These are phyloP conservation scores for Termitomyces sp. DNA, from an alignment of 768 basidiomycete species.

Conservation along the genomic window DNA sequence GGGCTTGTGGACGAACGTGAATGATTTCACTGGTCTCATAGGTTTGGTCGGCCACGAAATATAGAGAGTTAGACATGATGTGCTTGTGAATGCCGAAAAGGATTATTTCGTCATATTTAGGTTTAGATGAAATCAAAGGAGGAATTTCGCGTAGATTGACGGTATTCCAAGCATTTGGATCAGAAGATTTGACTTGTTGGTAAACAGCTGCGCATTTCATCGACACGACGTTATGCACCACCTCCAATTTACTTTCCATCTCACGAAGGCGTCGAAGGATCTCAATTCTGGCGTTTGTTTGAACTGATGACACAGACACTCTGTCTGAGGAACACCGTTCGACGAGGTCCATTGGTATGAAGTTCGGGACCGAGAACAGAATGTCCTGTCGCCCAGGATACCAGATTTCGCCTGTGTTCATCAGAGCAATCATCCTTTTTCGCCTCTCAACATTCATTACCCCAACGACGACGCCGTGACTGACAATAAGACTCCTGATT, in stretches of 20 bases:
- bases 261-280: constrained; percentile 55
- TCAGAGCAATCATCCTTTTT: constrained; percentile 17
- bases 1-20: constrained; percentile 53
- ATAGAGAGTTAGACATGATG: constrained; percentile 46
- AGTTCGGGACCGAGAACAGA: constrained; percentile 53
- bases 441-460: constrained; percentile 16
- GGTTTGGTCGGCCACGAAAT: constrained; percentile 46
- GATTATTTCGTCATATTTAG: constrained; percentile 25
- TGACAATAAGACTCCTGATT: constrained; percentile 24
- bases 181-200: constrained; percentile 32
- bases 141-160: constrained; percentile 54
- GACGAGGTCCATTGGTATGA: constrained; percentile 40
- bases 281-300: constrained; percentile 57
- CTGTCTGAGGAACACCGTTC: constrained; percentile 38
- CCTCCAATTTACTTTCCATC: constrained; percentile 44
- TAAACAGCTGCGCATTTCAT: constrained; percentile 34
- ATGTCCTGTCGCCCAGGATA: constrained; percentile 45
- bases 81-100: constrained; percentile 56
- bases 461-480: constrained; percentile 31
- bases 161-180: constrained; percentile 46
- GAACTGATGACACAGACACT: constrained; percentile 21
- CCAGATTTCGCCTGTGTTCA: constrained; percentile 52
- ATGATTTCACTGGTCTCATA: constrained; percentile 50
- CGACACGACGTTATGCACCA: constrained; percentile 23
- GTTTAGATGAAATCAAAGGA: constrained; percentile 29